phyloP scores from a whole-genome alignment of 1,284 basidiomycete genomes.

The Leccinum ambiguum region DNA sequence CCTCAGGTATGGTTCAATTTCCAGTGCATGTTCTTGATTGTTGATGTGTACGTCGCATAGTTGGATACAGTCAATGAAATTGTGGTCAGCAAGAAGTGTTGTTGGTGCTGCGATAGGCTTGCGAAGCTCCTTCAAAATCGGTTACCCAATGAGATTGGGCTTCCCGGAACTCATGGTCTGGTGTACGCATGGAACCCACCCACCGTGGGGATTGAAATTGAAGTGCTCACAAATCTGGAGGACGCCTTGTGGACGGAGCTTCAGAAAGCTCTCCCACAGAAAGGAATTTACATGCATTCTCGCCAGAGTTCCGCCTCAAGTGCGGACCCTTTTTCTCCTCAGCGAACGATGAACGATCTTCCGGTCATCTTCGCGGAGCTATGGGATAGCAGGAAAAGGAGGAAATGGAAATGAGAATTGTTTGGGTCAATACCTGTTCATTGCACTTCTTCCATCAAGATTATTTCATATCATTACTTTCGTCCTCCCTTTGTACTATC shows the following conservation, averaged over 20 bases:
- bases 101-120: neutral
- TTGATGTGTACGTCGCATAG: neutral
- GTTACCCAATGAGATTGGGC: neutral
- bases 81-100: neutral
- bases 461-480: too few relatives aligned
- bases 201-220: neutral
- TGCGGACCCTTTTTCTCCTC: too few relatives aligned
- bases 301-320: neutral
- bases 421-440: too few relatives aligned
- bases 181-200: conserved; percentile 1
- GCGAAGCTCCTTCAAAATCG: neutral
- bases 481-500: too few relatives aligned
- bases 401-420: too few relatives aligned
- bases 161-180: neutral
- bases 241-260: neutral
- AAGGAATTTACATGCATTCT: neutral
- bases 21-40: neutral
- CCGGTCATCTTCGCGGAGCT: too few relatives aligned
- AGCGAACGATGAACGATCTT: too few relatives aligned
- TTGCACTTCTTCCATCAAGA: too few relatives aligned
- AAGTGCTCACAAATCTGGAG: neutral
- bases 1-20: neutral
- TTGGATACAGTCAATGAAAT: neutral
- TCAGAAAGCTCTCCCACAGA: neutral
- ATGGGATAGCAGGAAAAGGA: too few relatives aligned